A percentile compares a stretch with the other conserved stretches of the same genome.
Conservation (phyloP, 176 grass and related monocot species). For the Carex parvula region DNA sequence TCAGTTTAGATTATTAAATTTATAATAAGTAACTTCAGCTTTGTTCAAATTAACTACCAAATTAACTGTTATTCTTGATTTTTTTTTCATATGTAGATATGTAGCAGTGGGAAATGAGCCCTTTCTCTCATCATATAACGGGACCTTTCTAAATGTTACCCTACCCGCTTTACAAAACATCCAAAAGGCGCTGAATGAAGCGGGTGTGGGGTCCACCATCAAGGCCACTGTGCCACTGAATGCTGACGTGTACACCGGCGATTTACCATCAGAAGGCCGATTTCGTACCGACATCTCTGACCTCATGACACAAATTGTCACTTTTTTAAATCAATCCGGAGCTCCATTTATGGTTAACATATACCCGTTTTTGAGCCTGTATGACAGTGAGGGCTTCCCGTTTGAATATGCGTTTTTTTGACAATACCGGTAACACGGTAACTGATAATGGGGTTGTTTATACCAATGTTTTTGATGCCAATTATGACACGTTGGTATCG, state of each 20-base stretch:
- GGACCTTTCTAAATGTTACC: slow-evolving; percentile 69
- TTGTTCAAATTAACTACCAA: slow-evolving; percentile 4
- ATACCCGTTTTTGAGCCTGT: slow-evolving; percentile 83
- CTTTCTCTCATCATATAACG: slow-evolving; percentile 61
- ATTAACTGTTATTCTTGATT: background rate
- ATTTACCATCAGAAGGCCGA: slow-evolving; percentile 47
- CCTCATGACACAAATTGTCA: slow-evolving; percentile 69
- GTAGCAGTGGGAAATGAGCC: slow-evolving; percentile 93
- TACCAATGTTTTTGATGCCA: slow-evolving; percentile 91
- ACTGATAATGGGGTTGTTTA: slow-evolving; percentile 49
- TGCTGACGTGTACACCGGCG: slow-evolving; percentile 61
- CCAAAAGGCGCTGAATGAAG: slow-evolving; percentile 61
- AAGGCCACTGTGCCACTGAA: slow-evolving; percentile 82
- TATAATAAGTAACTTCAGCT: background rate
- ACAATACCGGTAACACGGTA: slow-evolving; percentile 42
- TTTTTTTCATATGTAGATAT: slow-evolving; percentile 39
- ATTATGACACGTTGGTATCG: slow-evolving; percentile 66
- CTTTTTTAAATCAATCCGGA: slow-evolving; percentile 60
- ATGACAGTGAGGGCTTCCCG: slow-evolving; percentile 47
- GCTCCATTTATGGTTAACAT: slow-evolving; percentile 82
- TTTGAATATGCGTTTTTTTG: slow-evolving; percentile 84
- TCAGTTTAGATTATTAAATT: background rate
- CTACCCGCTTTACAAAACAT: slow-evolving; percentile 75
- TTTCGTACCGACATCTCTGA: slow-evolving; percentile 46
- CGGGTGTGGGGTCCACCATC: slow-evolving; percentile 45